These are phyloP conservation scores for Cladosporium sp. DNA, from an alignment of 2,329 filamentous ascomycete species.

Conservation along the genomic window DNA sequence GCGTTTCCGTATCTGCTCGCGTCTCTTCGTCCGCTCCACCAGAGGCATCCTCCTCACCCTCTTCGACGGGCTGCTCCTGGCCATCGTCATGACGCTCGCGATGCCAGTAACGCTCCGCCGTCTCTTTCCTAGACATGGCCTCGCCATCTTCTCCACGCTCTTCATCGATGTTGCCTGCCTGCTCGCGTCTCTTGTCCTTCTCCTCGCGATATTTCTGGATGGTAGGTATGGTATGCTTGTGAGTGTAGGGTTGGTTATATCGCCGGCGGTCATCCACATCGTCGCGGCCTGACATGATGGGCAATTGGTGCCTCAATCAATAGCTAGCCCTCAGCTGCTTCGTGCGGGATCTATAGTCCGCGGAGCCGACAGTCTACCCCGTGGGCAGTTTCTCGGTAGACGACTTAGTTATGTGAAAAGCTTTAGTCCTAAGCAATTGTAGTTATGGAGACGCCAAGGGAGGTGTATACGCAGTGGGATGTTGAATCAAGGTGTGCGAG, in stretches of 20 bases:
- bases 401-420: slow-evolving; percentile 9
- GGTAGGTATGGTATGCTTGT: slow-evolving; percentile 48
- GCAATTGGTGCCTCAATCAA: neutral
- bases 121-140: slow-evolving; percentile 35
- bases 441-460: slow-evolving; percentile 10
- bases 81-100: slow-evolving; percentile 21
- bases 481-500: slow-evolving; percentile 2
- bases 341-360: neutral
- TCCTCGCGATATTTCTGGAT: slow-evolving; percentile 49
- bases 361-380: neutral
- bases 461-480: neutral
- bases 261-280: slow-evolving; percentile 45
- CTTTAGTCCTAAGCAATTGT: slow-evolving; percentile 10
- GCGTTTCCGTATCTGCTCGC: slow-evolving; percentile 26
- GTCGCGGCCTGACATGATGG: slow-evolving; percentile 36
- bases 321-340: neutral
- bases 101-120: slow-evolving; percentile 28
- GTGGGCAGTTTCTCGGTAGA: neutral
- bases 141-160: slow-evolving; percentile 31
- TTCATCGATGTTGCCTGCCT: slow-evolving; percentile 35
- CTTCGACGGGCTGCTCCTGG: slow-evolving; percentile 20
- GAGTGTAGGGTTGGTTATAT: slow-evolving; percentile 46
- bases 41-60: slow-evolving; percentile 13
- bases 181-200: slow-evolving; percentile 41
- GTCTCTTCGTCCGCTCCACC: slow-evolving; percentile 8